Percentiles rank a stretch among this genome's conserved stretches.
Conservation (phyloP, 345 rosid genomes). For the Rhodomyrtus tomentosa region DNA sequence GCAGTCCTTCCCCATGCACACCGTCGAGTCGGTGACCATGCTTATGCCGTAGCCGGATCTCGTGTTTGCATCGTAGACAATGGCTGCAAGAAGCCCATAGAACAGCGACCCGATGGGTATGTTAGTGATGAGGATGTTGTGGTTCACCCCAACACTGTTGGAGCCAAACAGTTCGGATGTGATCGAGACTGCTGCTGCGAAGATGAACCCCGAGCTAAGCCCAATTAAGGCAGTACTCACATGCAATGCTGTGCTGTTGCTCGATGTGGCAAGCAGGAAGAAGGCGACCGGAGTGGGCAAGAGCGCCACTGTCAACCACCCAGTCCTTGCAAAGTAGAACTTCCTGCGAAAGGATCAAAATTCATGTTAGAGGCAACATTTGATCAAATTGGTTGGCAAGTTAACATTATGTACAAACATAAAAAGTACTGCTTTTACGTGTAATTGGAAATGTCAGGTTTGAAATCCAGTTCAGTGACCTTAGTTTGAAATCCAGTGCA, state of each 20-base stretch:
- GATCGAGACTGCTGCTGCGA: constrained; percentile 88
- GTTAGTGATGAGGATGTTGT: constrained; percentile 87
- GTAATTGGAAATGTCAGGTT: neutral
- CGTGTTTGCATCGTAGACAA: constrained; percentile 61
- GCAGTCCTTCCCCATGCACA: constrained; percentile 76
- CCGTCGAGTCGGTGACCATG: constrained; percentile 22
- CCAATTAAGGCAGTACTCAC: constrained; percentile 65
- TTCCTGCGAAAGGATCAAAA: constrained; percentile 29
- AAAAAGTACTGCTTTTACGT: neutral
- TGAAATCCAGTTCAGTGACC: too few relatives aligned
- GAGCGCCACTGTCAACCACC: constrained; percentile 75
- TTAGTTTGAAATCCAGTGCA: neutral
- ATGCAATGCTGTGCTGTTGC: constrained; percentile 30
- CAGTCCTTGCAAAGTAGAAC: constrained; percentile 84
- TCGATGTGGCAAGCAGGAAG: constrained; percentile 55
- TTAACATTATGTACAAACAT: accelerated
- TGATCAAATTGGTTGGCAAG: neutral
- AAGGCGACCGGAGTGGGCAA: constrained; percentile 82
- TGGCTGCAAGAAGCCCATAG: constrained; percentile 75
- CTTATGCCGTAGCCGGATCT: neutral
- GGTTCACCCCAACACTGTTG: constrained; percentile 83
- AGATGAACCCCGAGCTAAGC: constrained; percentile 86
- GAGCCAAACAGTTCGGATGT: constrained; percentile 95
- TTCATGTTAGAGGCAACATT: neutral
- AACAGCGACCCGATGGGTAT: constrained; percentile 80